Evolutionary conservation across 1,284 basidiomycete species (phyloP), one percentile per base, ranked within the genome.

Genomic region (Papiliotrema laurentii): DNA sequence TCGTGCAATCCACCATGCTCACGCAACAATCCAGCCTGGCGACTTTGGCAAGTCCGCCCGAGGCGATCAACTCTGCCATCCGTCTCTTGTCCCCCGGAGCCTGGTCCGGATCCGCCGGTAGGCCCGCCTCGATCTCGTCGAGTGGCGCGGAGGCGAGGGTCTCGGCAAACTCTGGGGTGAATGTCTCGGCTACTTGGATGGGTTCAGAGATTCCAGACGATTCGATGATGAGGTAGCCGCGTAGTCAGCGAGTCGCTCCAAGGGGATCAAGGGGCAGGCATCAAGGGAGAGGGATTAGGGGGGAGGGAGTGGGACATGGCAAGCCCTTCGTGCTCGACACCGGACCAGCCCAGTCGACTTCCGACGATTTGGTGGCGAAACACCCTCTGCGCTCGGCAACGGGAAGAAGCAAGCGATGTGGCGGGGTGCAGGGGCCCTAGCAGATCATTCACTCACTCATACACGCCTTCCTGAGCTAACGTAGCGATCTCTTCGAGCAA

Each of bases 401-500:
- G n/a, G n/a, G n/a, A n/a, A n/a, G n/a, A n/a, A n/a, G n/a, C n/a
- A n/a, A n/a, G n/a, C n/a, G n/a, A n/a, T n/a, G n/a, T n/a, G n/a
- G n/a, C n/a, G n/a, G n/a, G n/a, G n/a, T n/a, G n/a, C n/a, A n/a
- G n/a, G n/a, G n/a, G n/a, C n/a, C n/a, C n/a, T n/a, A n/a, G n/a
- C n/a, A n/a, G n/a, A n/a, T n/a, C n/a, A n/a, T n/a, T n/a, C n/a
- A 51, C 58, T 51, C 44, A 62, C 53, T 78, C 76, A 47, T 76
- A 72, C 10, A 57, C 51, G 5, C 60, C 59, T 25, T 68, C 58
- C 22, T 71, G 64, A 1, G 76, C 75, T 1, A 78, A 59, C 5
- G 58, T 57, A 0, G 74, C 74, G 13, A 78, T 71, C 50, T 77
- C 74, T 49, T 77, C 76, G n/a, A 78, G 61, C 28, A 78, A 52